Conservation (phyloP, 176 grass and related monocot species). For the Pontederia crassipes region DNA sequence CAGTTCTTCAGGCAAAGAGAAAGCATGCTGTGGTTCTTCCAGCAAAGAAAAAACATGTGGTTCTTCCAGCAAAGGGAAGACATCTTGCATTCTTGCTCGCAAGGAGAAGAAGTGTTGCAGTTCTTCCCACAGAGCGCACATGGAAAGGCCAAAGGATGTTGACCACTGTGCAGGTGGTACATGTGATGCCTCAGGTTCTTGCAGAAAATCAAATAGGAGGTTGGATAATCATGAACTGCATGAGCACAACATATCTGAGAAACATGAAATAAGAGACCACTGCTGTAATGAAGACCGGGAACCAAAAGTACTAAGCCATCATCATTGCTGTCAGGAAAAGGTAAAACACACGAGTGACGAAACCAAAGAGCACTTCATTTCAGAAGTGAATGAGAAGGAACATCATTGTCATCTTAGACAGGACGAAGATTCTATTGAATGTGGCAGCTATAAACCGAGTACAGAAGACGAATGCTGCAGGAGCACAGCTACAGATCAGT, state of each 20-base stretch:
- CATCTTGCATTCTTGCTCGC: not conserved
- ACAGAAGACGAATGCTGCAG: slow-evolving; percentile 4
- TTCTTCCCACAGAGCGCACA: slow-evolving; percentile 25
- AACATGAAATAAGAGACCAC: not conserved
- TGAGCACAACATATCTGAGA: slow-evolving; percentile 22
- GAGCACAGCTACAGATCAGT: not conserved
- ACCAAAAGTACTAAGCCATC: slow-evolving; percentile 20
- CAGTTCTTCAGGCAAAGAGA: slow-evolving; percentile 23
- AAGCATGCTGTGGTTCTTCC: slow-evolving; percentile 28
- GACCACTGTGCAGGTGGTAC: slow-evolving; percentile 25
- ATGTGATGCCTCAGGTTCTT: slow-evolving; percentile 18
- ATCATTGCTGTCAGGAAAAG: slow-evolving; percentile 35
- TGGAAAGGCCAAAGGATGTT: slow-evolving; percentile 21
- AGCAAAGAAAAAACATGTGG: slow-evolving; percentile 34
- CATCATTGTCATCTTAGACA: slow-evolving; percentile 14
- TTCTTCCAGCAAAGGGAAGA: slow-evolving; percentile 23
- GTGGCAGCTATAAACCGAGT: slow-evolving; percentile 10
- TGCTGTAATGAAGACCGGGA: slow-evolving; percentile 12
- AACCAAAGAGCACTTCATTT: slow-evolving; percentile 27
- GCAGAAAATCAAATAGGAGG: slow-evolving; percentile 21
- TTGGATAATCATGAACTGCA: slow-evolving; percentile 22
- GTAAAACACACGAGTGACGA: not conserved
- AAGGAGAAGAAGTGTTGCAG: slow-evolving; percentile 44
- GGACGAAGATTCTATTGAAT: slow-evolving; percentile 8
- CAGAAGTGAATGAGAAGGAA: not conserved